phyloP scores from a whole-genome alignment of 2,329 filamentous ascomycete species.

The Sclerotinia spermophila region DNA sequence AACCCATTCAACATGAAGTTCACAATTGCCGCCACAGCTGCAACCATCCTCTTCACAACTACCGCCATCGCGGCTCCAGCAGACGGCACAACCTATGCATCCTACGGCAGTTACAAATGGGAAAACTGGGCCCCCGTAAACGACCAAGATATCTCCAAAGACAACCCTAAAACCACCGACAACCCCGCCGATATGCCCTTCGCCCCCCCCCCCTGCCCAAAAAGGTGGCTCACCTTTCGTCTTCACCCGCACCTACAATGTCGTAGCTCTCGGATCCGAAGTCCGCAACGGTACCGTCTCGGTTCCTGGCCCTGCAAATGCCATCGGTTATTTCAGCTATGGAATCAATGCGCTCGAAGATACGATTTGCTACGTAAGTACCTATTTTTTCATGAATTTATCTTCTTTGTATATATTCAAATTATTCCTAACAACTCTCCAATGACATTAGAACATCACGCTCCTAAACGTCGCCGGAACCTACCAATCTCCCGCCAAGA shows the following conservation, averaged over 20 bases:
- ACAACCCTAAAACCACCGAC: slow-evolving; percentile 14
- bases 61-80: neutral
- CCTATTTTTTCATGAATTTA: neutral
- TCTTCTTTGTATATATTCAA: neutral
- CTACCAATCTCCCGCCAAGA: slow-evolving; percentile 45
- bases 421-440: neutral
- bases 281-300: slow-evolving; percentile 42
- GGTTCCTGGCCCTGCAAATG: slow-evolving; percentile 39
- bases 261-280: slow-evolving; percentile 46
- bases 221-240: slow-evolving; percentile 21
- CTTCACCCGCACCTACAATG: slow-evolving; percentile 47
- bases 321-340: slow-evolving; percentile 47
- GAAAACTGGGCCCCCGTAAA: neutral
- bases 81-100: slow-evolving; percentile 3
- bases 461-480: slow-evolving; percentile 44
- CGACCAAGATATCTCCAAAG: slow-evolving; percentile 8
- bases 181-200: slow-evolving; percentile 11
- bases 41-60: neutral
- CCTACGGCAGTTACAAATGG: slow-evolving; percentile 3
- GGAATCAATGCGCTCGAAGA: slow-evolving; percentile 44
- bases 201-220: too few relatives aligned
- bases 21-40: neutral
- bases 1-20: slow-evolving; percentile 15
- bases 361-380: slow-evolving; percentile 35
- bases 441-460: slow-evolving; percentile 43